These are phyloP conservation scores for Populus tomentosa DNA, from an alignment of 441 rosid species.

Conservation along the genomic window DNA sequence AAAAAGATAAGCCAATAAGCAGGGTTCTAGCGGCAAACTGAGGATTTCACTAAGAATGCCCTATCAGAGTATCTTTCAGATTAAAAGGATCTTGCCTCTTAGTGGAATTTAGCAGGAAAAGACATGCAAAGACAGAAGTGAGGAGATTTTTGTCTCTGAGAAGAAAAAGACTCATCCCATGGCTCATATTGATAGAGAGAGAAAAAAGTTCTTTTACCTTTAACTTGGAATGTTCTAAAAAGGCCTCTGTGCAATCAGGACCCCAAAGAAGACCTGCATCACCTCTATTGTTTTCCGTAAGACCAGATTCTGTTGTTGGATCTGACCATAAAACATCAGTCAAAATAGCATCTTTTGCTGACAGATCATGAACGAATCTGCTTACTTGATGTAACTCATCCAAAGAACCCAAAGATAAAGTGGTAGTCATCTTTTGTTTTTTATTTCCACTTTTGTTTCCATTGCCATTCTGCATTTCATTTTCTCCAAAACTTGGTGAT, in stretches of 20 bases:
- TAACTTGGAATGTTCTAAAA: constrained; percentile 32
- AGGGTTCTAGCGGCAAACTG: no score
- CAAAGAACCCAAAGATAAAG: constrained; percentile 31
- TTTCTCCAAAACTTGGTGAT: constrained; percentile 10
- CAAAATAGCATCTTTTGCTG: constrained; percentile 23
- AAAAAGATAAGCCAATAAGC: no score
- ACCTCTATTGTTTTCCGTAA: constrained; percentile 28
- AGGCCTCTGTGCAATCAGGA: constrained; percentile 35
- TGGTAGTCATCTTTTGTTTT: constrained; percentile 5
- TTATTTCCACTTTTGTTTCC: constrained; percentile 5
- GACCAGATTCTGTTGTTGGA: constrained; percentile 36
- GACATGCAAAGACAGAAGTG: not conserved
- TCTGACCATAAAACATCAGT: constrained; percentile 40
- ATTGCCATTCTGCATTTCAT: not conserved
- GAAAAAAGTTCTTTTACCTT: constrained; percentile 18
- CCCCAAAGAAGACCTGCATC: constrained; percentile 39
- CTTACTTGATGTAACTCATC: constrained; percentile 32
- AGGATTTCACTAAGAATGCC: no score
- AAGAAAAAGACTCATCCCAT: not conserved
- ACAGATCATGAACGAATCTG: constrained; percentile 32
- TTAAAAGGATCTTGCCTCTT: not conserved
- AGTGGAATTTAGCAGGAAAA: no score
- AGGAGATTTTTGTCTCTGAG: not conserved
- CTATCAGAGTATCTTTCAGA: no score
- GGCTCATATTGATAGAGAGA: not conserved